Percentiles rank a stretch among this genome's conserved stretches.
These are phyloP conservation scores for Xylaria sp. DNA, from an alignment of 2,329 filamentous ascomycete species.

Conservation along the genomic window DNA sequence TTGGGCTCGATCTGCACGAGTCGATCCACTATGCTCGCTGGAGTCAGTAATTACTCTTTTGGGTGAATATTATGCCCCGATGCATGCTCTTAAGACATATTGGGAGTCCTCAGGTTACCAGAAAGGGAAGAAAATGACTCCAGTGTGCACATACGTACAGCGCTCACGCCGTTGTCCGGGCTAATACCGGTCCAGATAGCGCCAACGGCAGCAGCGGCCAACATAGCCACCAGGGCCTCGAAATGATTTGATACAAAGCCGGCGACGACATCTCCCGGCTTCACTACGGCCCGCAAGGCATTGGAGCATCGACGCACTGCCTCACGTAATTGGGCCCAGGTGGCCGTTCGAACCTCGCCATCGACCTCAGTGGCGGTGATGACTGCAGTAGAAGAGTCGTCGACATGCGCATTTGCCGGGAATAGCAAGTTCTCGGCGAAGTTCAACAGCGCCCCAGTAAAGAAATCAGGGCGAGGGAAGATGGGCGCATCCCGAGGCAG, in stretches of 20 bases:
- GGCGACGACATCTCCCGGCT: slow-evolving; percentile 66
- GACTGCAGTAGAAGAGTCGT: slow-evolving; percentile 73
- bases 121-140: no score
- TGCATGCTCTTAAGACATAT: no score
- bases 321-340: slow-evolving; percentile 84
- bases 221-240: slow-evolving; percentile 87
- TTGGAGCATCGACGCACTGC: slow-evolving; percentile 78
- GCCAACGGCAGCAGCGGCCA: slow-evolving; percentile 83
- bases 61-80: no score
- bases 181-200: slow-evolving; percentile 94
- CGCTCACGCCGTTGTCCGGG: slow-evolving; percentile 90
- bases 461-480: slow-evolving; percentile 90
- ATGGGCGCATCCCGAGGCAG: slow-evolving; percentile 74
- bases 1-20: slow-evolving; percentile 85
- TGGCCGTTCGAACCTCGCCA: slow-evolving; percentile 64
- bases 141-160: no score
- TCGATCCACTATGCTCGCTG: no score
- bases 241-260: slow-evolving; percentile 90
- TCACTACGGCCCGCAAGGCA: slow-evolving; percentile 72
- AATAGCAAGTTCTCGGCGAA: slow-evolving; percentile 96
- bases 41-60: no score
- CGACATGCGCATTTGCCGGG: slow-evolving; percentile 66
- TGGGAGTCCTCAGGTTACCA: no score
- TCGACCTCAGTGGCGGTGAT: slow-evolving; percentile 82
- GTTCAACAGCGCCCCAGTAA: slow-evolving; percentile 81